Evolutionary conservation across 2,329 filamentous ascomycete species (phyloP).

Genomic region (Beauveria sp.): DNA sequence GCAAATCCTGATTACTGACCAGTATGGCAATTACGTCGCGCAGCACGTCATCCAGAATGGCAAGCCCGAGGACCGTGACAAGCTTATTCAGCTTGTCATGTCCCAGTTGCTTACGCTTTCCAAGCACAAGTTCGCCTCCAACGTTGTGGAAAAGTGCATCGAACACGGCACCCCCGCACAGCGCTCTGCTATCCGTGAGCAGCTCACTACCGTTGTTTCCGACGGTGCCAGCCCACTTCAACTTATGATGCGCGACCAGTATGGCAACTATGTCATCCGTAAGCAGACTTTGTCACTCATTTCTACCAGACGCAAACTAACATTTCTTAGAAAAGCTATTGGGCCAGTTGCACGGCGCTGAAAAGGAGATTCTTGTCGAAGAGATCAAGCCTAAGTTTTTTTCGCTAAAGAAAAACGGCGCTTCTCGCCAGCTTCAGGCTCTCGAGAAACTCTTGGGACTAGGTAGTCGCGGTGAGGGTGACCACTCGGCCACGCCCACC

Average conservation of each 20-base stretch:
- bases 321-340: conserved; percentile 66
- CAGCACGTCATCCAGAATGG: conserved; percentile 86
- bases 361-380: conserved; percentile 52
- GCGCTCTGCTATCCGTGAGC: conserved; percentile 58
- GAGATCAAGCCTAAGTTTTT: conserved; percentile 56
- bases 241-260: conserved; percentile 79
- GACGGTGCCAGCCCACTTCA: conserved; percentile 65
- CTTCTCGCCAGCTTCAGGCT: conserved; percentile 50
- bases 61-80: conserved; percentile 60
- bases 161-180: conserved; percentile 62
- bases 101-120: conserved; percentile 66
- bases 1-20: conserved; percentile 67
- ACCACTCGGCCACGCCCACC: conserved; percentile 50
- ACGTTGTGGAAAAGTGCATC: conserved; percentile 93
- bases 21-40: conserved; percentile 93
- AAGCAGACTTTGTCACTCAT: conserved; percentile 37
- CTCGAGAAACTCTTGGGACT: conserved; percentile 27
- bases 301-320: conserved; percentile 13
- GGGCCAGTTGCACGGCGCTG: conserved; percentile 49
- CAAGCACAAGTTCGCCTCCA: conserved; percentile 94
- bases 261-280: conserved; percentile 96
- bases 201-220: conserved; percentile 50
- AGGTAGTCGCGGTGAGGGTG: conserved; percentile 18
- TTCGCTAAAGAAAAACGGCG: conserved; percentile 55
- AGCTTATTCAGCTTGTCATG: conserved; percentile 67